These are phyloP conservation scores for Gilbertella persicaria DNA, from an alignment of 371 early-diverging fungal species.

Conservation along the genomic window DNA sequence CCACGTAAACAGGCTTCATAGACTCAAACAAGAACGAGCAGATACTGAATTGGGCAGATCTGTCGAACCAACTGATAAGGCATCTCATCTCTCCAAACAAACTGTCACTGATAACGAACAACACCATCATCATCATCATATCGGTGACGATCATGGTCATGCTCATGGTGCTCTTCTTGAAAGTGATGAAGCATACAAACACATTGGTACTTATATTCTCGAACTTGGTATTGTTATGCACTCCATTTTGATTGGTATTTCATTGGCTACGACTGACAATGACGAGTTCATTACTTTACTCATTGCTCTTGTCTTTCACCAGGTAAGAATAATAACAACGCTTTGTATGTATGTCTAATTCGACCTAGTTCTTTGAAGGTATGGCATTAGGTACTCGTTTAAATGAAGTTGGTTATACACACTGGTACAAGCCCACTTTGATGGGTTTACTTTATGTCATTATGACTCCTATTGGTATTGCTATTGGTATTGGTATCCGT, in stretches of 20 bases:
- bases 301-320: constrained; percentile 84
- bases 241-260: constrained; percentile 84
- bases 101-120: constrained; percentile 3
- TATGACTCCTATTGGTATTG: constrained; percentile 65
- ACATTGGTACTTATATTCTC: constrained; percentile 59
- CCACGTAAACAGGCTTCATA: constrained; percentile 13
- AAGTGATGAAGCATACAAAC: constrained; percentile 25
- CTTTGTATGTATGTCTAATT: background rate
- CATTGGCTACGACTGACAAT: constrained; percentile 69
- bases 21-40: background rate
- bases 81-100: too few relatives aligned
- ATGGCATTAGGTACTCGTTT: constrained; percentile 58
- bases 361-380: constrained; percentile 55
- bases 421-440: constrained; percentile 28
- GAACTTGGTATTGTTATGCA: constrained; percentile 87
- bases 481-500: constrained; percentile 59
- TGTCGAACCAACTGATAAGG: too few relatives aligned
- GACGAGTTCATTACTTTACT: constrained; percentile 67
- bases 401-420: constrained; percentile 42
- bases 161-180: constrained; percentile 42
- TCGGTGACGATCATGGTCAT: constrained; percentile 49
- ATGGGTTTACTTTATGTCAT: constrained; percentile 52
- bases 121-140: constrained; percentile 28
- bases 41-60: constrained; percentile 2
- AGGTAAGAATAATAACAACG: constrained; percentile 40